Percentiles rank a stretch among this genome's conserved stretches.
Conservation (phyloP, 2,329 filamentous ascomycete genomes). For the Colletotrichum nymphaeae region DNA sequence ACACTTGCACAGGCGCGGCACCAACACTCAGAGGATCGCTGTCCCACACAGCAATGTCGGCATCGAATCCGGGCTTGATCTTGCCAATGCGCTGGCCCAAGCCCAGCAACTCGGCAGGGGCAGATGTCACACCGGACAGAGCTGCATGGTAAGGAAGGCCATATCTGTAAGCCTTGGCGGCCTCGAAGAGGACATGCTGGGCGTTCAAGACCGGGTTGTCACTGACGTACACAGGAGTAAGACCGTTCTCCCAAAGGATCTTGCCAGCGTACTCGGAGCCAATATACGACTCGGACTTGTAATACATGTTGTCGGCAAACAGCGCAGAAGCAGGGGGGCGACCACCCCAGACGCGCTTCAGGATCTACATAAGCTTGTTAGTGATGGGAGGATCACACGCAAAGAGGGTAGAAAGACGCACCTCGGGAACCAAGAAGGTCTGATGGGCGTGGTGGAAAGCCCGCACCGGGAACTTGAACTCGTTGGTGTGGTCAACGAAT, state of each 20-base stretch:
- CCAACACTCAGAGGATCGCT: conserved; percentile 71
- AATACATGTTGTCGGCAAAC: conserved; percentile 80
- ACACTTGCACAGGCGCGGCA: conserved; percentile 70
- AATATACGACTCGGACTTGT: conserved; percentile 75
- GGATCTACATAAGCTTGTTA: conserved; percentile 50
- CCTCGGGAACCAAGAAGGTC: conserved; percentile 74
- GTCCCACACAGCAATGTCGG: conserved; percentile 72
- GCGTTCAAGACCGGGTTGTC: conserved; percentile 78
- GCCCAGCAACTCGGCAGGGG: conserved; percentile 68
- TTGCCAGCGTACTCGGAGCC: conserved; percentile 76
- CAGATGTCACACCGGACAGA: conserved; percentile 67
- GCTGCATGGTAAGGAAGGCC: conserved; percentile 71
- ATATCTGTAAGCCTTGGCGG: conserved; percentile 69
- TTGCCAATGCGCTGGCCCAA: conserved; percentile 69
- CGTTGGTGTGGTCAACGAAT: conserved; percentile 77
- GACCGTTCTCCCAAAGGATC: conserved; percentile 71
- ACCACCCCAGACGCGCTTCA: conserved; percentile 67
- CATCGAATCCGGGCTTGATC: conserved; percentile 70
- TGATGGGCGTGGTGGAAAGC: conserved; percentile 79
- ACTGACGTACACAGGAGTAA: conserved; percentile 76
- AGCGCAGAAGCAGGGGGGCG: conserved; percentile 68
- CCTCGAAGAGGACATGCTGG: conserved; percentile 76
- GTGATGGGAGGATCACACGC: not conserved
- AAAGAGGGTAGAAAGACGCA: conserved; percentile 41
- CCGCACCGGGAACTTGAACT: conserved; percentile 74